Percentiles rank a stretch among this genome's conserved stretches.
Evolutionary conservation across 306 rosid genomes (phyloP).

Genomic region (Potentilla sterilis): DNA sequence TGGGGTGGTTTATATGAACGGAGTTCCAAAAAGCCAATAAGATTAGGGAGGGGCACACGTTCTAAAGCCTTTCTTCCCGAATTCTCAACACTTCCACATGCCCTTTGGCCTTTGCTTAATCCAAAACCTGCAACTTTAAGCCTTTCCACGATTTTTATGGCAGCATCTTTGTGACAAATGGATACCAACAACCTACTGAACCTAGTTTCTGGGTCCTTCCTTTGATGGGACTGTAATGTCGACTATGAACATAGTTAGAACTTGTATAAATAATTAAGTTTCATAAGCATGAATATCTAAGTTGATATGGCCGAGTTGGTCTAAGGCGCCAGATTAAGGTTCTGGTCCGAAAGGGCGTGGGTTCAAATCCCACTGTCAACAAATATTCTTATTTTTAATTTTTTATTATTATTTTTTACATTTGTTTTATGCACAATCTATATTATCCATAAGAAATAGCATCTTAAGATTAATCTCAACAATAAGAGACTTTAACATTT

Average conservation of each 20-base stretch:
- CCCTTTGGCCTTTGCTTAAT: conserved; percentile 17
- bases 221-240: conserved; percentile 18
- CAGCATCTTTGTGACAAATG: conserved; percentile 28
- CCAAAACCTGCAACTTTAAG: conserved; percentile 14
- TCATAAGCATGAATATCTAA: neutral
- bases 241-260: neutral
- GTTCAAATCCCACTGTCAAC: conserved; percentile 78
- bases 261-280: too few species aligned
- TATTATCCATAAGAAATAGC: too few species aligned
- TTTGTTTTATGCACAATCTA: too few species aligned
- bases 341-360: conserved; percentile 80
- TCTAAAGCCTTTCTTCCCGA: neutral
- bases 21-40: neutral
- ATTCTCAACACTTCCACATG: conserved; percentile 29
- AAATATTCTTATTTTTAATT: neutral
- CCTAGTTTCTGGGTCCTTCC: conserved; percentile 16
- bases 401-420: neutral
- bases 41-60: conserved; percentile 19
- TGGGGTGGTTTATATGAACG: conserved; percentile 17
- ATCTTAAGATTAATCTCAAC: too few species aligned
- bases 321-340: conserved; percentile 68
- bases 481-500: too few species aligned
- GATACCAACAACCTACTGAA: conserved; percentile 33
- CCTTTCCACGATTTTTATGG: conserved; percentile 21
- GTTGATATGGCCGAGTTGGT: conserved; percentile 77